These are phyloP conservation scores for Orbilia javanica DNA, from an alignment of 2,329 filamentous ascomycete genomes.

Conservation along the genomic window DNA sequence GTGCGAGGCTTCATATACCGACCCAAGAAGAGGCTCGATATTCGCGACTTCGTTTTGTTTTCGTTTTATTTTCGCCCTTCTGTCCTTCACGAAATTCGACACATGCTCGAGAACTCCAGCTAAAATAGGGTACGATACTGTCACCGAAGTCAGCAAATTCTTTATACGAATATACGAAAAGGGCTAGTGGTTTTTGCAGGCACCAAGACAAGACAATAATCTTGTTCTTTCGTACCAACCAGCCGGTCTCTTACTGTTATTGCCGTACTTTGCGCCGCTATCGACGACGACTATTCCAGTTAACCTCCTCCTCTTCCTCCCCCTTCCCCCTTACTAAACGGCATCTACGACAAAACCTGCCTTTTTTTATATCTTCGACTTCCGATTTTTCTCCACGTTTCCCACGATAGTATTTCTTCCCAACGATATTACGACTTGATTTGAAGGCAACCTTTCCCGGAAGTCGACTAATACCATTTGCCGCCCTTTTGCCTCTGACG, in stretches of 20 bases:
- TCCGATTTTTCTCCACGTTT: not conserved
- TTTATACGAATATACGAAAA: conserved; percentile 31
- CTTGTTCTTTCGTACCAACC: conserved; percentile 5
- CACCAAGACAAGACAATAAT: conserved; percentile 33
- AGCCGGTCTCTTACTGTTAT: conserved; percentile 14
- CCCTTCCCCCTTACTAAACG: conserved; percentile 42
- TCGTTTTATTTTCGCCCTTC: conserved; percentile 45
- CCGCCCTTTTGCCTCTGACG: conserved; percentile 50
- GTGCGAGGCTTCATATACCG: conserved; percentile 56
- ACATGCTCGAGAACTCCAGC: conserved; percentile 13
- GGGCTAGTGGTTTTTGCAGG: conserved; percentile 45
- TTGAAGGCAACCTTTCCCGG: conserved; percentile 6
- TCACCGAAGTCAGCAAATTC: conserved; percentile 29
- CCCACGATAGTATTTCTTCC: conserved; percentile 15
- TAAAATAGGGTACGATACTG: conserved; percentile 26
- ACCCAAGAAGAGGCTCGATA: conserved; percentile 32
- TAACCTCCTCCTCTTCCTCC: conserved; percentile 36
- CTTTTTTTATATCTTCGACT: not conserved
- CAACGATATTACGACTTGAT: conserved; percentile 13
- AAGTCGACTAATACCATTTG: conserved; percentile 25
- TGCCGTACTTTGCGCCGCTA: conserved; percentile 57
- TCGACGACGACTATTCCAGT: conserved; percentile 51
- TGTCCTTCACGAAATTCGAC: conserved; percentile 31
- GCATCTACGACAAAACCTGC: conserved; percentile 4
- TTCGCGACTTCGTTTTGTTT: conserved; percentile 52